Evolutionary conservation across 225 moss, liverwort and hornwort species (phyloP), one percentile per base, ranked within the genome.

Genomic region (Bryum argenteum): DNA sequence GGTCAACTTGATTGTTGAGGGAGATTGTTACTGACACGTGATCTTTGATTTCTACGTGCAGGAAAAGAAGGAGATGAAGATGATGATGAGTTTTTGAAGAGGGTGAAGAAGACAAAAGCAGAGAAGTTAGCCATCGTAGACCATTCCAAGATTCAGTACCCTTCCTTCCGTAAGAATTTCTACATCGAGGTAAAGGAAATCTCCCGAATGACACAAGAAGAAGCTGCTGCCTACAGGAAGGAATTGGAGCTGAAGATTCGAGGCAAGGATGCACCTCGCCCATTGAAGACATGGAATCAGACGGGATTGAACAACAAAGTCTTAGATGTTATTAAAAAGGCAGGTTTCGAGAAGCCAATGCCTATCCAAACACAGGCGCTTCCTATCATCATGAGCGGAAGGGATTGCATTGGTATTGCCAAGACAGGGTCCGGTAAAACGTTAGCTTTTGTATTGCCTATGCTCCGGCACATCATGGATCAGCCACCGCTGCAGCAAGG

Each of bases 381-480:
- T 44, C 98, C 98, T 13, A 94, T 99, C 42, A 89, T 94, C 23
- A 94, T 99, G 98, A 92, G 92, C 61, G 98, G 98, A 57, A 88
- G 94, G 76, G 98, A 99, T 73, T 94, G 94, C 77, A 94, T 99
- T 59, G 98, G 94, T 26, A 92, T 99, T 80, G 98, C 98, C 17
- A 99, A 99, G 79, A 99, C 98, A 63, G 98, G 98, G 16, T 99
- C 98, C 50, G 98, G 98, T 37, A 99, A 99, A 67, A 99, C 98
- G 11, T 78, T 99, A 75, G 98, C 94, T 42, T 98, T 92, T 76
- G 94, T 99, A 37, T 80, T 99, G 48, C 98, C 98, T 17, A 94
- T 94, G 94, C 85, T 99, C 59, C 84, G 94, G 77, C 98, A 99
- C 58, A 94, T 99, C 33, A 94, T 94, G 98, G 94, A 94, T 73